Evolutionary conservation across 139 green algal species (phyloP).

Genomic region (Chlorella vulgaris): DNA sequence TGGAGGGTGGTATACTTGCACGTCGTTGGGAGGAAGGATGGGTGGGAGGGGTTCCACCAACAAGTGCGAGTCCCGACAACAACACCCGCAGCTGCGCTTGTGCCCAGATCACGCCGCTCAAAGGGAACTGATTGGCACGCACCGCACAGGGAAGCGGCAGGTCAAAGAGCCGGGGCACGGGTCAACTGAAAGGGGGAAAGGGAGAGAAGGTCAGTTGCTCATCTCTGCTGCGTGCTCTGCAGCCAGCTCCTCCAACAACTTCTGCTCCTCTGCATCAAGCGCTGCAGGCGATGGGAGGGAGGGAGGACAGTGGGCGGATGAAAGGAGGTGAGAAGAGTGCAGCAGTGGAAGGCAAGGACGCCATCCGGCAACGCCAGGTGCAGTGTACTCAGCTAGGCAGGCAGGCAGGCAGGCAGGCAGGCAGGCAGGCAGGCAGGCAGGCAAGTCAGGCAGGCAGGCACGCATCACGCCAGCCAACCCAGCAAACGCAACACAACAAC

Average conservation of each 20-base stretch:
- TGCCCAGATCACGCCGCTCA: too few species aligned
- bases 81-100: too few species aligned
- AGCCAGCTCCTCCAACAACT: constrained; percentile 15
- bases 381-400: not conserved
- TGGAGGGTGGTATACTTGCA: too few species aligned
- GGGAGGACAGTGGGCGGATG: not conserved
- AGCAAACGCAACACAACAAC: not conserved
- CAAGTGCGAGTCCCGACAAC: too few species aligned
- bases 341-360: not conserved
- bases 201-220: not conserved
- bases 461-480: not conserved
- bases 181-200: too few species aligned
- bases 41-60: too few species aligned
- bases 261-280: constrained; percentile 26
- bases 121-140: too few species aligned
- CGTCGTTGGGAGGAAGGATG: too few species aligned
- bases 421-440: not conserved
- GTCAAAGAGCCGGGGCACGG: too few species aligned
- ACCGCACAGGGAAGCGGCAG: too few species aligned
- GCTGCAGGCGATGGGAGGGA: not conserved
- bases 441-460: not conserved
- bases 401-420: not conserved
- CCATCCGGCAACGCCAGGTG: too few species aligned
- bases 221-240: not conserved
- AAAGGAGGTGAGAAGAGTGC: not conserved